Evolutionary conservation across 306 rosid species (phyloP).

Genomic region (Nissolia schottii): DNA sequence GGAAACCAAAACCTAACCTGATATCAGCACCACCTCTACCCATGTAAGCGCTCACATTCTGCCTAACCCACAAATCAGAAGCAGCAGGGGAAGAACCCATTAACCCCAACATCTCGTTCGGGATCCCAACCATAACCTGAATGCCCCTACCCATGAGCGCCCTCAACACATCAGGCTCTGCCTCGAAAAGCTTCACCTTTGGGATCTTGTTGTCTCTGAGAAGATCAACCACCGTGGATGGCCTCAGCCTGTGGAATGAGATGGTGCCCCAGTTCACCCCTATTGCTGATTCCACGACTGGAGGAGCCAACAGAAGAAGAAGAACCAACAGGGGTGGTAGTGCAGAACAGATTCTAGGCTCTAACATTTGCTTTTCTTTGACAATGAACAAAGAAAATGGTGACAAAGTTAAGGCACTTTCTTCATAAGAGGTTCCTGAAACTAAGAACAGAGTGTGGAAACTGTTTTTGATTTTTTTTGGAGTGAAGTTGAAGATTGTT

Average conservation of each 20-base stretch:
- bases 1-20: conserved; percentile 45
- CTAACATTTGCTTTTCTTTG: conserved; percentile 43
- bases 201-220: conserved; percentile 56
- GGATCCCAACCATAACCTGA: conserved; percentile 85
- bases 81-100: conserved; percentile 62
- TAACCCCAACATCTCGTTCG: conserved; percentile 70
- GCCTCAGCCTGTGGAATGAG: conserved; percentile 65
- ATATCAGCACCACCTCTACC: conserved; percentile 76
- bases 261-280: conserved; percentile 94
- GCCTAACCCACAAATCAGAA: conserved; percentile 79
- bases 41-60: conserved; percentile 62
- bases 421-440: background rate
- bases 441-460: no score
- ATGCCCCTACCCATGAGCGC: conserved; percentile 71
- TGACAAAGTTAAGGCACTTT: conserved; percentile 1
- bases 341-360: conserved; percentile 25
- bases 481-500: conserved; percentile 25
- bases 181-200: conserved; percentile 85
- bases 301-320: conserved; percentile 20
- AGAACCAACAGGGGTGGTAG: conserved; percentile 21
- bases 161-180: conserved; percentile 52
- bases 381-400: conserved; percentile 16
- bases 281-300: conserved; percentile 54
- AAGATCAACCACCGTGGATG: conserved; percentile 76
- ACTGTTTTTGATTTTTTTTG: no score